Conservation (phyloP, 1,139 yeast genomes). For the Pichia sp. region DNA sequence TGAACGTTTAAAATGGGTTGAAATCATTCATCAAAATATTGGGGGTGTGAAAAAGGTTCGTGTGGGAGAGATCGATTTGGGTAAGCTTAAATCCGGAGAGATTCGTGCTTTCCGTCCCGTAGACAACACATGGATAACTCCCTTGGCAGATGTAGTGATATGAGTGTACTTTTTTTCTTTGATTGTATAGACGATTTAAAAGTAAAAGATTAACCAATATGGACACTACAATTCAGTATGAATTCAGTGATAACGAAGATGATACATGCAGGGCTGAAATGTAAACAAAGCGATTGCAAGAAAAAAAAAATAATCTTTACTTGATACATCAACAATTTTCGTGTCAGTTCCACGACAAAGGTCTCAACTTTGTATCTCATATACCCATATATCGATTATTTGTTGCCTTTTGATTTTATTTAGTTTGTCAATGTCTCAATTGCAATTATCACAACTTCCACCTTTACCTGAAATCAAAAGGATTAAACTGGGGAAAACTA, state of each 20-base stretch:
- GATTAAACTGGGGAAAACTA: constrained; percentile 27
- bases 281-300: constrained; percentile 2
- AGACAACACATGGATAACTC: constrained; percentile 46
- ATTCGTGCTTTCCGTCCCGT: constrained; percentile 51
- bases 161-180: neutral
- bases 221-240: too few relatives aligned
- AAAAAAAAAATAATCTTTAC: too few relatives aligned
- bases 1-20: constrained; percentile 23
- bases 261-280: neutral
- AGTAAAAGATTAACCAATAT: too few relatives aligned
- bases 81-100: constrained; percentile 41
- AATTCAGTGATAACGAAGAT: too few relatives aligned
- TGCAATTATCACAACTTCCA: constrained; percentile 28
- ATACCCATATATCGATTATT: too few relatives aligned
- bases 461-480: constrained; percentile 21
- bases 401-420: too few relatives aligned
- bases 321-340: too few relatives aligned
- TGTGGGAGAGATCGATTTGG: constrained; percentile 38
- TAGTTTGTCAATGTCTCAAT: constrained; percentile 21
- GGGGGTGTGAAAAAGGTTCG: constrained; percentile 44
- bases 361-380: too few relatives aligned
- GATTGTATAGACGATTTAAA: too few relatives aligned
- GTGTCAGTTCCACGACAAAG: too few relatives aligned
- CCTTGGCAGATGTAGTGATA: constrained; percentile 27
- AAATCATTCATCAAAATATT: constrained; percentile 57